These are phyloP conservation scores for Capronia coronata DNA, from an alignment of 2,329 filamentous ascomycete species.

Conservation along the genomic window DNA sequence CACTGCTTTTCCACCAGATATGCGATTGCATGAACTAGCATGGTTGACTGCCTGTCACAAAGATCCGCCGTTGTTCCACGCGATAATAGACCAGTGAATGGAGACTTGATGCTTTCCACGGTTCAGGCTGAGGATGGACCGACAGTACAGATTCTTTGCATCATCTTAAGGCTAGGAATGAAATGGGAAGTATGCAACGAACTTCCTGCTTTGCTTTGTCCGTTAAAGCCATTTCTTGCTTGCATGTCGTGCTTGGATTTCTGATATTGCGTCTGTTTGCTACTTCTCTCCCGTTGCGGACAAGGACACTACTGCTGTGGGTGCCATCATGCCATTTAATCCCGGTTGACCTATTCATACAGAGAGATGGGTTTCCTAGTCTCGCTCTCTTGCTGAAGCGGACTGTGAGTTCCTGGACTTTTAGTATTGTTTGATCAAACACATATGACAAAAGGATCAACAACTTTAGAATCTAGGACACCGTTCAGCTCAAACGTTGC, in stretches of 20 bases:
- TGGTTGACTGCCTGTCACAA: neutral
- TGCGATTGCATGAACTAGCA: constrained; percentile 1
- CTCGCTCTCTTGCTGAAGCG: neutral
- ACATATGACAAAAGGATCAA: no score
- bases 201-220: no score
- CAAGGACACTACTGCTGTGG: neutral
- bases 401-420: neutral
- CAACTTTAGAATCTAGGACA: no score
- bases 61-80: neutral
- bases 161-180: neutral
- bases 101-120: neutral
- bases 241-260: no score
- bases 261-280: no score
- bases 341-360: neutral
- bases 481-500: no score
- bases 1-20: neutral
- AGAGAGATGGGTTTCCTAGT: neutral
- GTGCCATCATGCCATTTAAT: neutral
- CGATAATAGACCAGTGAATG: neutral
- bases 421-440: no score
- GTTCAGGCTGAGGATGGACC: neutral
- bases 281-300: neutral
- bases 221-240: no score
- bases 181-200: neutral
- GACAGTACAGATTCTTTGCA: constrained; percentile 9